phyloP scores from a whole-genome alignment of 164 flowering plant genomes.

The Euptelea pleiosperma region DNA sequence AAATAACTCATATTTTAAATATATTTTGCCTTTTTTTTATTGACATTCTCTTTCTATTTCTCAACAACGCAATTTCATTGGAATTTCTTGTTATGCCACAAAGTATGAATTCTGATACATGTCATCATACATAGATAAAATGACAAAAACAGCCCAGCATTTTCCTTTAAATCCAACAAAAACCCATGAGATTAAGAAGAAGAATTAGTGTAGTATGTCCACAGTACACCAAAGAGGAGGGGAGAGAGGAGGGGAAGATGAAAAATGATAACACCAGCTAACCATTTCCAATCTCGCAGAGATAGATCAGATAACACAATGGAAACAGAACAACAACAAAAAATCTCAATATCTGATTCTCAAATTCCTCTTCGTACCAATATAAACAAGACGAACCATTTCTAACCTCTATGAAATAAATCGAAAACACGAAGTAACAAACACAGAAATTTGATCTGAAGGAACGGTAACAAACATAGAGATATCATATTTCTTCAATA shows the following conservation, averaged over 20 bases:
- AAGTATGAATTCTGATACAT: no score
- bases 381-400: conserved; percentile 5
- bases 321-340: not conserved
- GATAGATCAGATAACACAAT: not conserved
- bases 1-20: not conserved
- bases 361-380: no score
- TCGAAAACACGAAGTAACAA: conserved; percentile 1
- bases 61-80: no score
- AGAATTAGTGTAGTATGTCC: not conserved
- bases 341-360: no score
- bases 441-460: no score
- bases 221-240: not conserved
- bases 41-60: not conserved
- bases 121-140: no score
- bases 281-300: conserved; percentile 13
- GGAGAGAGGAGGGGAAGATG: not conserved
- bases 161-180: no score
- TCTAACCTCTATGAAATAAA: not conserved
- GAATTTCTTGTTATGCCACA: no score
- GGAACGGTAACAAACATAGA: no score
- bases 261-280: not conserved
- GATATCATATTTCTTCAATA: not conserved
- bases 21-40: not conserved
- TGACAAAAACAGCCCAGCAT: no score
- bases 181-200: no score